Percentiles rank a stretch among this genome's conserved stretches.
Evolutionary conservation across 192 early-diverging fungal species (phyloP).

Genomic region (Funneliformis geosporum): DNA sequence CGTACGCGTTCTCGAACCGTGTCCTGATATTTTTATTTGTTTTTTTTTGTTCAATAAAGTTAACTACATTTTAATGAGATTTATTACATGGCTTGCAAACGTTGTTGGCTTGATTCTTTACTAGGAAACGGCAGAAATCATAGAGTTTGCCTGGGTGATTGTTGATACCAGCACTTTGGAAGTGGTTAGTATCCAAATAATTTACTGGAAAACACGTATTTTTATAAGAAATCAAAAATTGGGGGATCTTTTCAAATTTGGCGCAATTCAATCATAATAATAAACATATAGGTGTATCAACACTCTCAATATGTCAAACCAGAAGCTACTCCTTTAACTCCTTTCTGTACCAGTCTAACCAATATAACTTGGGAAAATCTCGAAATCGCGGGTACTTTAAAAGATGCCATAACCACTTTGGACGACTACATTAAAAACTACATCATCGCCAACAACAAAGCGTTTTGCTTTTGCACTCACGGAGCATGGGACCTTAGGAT

Average conservation of each 20-base stretch:
- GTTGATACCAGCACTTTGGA: conserved; percentile 47
- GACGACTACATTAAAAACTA: conserved; percentile 55
- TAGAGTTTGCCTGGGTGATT: conserved; percentile 59
- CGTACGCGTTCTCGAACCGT: conserved; percentile 29
- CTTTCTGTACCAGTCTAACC: conserved; percentile 61
- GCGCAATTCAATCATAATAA: background rate
- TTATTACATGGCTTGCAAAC: conserved; percentile 30
- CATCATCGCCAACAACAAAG: conserved; percentile 48
- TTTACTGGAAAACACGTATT: background rate
- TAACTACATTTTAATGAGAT: conserved; percentile 29
- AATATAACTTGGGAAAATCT: conserved; percentile 60
- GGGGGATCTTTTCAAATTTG: background rate
- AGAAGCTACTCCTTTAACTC: conserved; percentile 51
- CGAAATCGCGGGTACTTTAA: conserved; percentile 53
- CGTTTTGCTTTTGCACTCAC: conserved; percentile 73
- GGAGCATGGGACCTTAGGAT: conserved; percentile 72
- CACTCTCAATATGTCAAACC: conserved; percentile 53
- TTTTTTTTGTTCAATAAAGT: conserved; percentile 27
- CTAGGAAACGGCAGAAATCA: conserved; percentile 61
- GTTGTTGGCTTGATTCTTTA: conserved; percentile 26
- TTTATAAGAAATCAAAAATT: background rate
- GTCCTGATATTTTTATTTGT: conserved; percentile 22
- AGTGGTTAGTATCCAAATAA: conserved; percentile 30
- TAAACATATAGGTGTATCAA: conserved; percentile 39
- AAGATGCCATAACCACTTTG: conserved; percentile 54